Evolutionary conservation across 2,329 filamentous ascomycete species (phyloP).

Genomic region (Diaporthe caulivora): DNA sequence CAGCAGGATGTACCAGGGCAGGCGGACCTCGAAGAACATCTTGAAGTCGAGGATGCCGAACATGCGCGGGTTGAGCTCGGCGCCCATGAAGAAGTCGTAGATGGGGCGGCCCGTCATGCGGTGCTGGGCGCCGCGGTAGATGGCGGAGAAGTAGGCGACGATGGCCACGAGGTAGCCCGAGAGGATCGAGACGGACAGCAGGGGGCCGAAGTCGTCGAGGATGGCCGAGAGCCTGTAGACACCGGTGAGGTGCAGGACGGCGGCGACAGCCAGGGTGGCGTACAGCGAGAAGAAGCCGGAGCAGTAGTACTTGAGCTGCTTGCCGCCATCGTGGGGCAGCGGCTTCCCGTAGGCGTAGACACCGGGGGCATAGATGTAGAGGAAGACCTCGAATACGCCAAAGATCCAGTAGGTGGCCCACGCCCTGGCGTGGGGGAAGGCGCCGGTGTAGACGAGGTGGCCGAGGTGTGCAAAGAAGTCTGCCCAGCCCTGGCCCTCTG

Average conservation of each 20-base stretch:
- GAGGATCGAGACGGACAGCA: conserved; percentile 93
- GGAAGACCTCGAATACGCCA: conserved; percentile 84
- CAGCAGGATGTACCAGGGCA: conserved; percentile 89
- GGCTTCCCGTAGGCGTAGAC: conserved; percentile 91
- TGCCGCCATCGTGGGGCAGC: conserved; percentile 82
- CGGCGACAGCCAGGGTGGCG: conserved; percentile 79
- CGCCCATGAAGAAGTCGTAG: conserved; percentile 94
- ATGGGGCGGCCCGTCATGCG: conserved; percentile 88
- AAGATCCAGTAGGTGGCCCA: conserved; percentile 98
- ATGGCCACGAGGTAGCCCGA: conserved; percentile 88
- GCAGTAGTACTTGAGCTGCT: conserved; percentile 95
- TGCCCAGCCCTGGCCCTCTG: conserved; percentile 72
- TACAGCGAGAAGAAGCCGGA: conserved; percentile 91
- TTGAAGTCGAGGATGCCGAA: conserved; percentile 90
- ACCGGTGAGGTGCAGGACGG: conserved; percentile 83
- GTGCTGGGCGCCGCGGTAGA: conserved; percentile 84
- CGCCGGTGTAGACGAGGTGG: conserved; percentile 82
- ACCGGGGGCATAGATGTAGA: conserved; percentile 89
- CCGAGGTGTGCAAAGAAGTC: conserved; percentile 81
- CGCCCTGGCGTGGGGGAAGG: conserved; percentile 84
- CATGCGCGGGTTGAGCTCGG: conserved; percentile 87
- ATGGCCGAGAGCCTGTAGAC: conserved; percentile 91
- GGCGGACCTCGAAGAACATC: conserved; percentile 90
- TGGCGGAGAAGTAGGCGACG: conserved; percentile 87
- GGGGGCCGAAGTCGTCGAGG: conserved; percentile 93